Conservation (phyloP, 1,284 basidiomycete genomes). For the Porodaedalea pini region DNA sequence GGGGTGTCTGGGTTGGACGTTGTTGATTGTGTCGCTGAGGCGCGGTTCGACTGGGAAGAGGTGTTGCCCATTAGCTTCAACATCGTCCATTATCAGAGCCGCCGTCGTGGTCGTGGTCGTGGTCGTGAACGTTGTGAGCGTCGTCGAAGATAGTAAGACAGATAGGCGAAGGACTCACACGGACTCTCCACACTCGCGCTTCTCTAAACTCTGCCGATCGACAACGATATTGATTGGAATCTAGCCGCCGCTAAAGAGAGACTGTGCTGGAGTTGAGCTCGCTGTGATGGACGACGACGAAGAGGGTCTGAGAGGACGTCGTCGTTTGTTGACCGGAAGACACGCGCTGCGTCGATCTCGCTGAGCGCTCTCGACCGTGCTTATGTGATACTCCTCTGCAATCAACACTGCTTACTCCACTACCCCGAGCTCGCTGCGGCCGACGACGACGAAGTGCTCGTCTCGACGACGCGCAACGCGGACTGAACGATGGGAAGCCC, state of each 20-base stretch:
- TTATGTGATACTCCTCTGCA: too few relatives aligned
- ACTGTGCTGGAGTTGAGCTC: neutral
- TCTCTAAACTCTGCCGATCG: constrained; percentile 1
- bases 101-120: neutral
- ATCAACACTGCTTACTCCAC: too few relatives aligned
- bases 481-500: too few relatives aligned
- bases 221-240: neutral
- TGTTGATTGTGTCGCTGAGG: constrained; percentile 3
- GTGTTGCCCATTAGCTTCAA: constrained; percentile 21
- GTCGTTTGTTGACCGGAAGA: too few relatives aligned
- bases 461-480: too few relatives aligned
- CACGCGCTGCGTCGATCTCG: too few relatives aligned
- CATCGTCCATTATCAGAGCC: neutral
- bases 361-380: too few relatives aligned
- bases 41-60: constrained; percentile 18
- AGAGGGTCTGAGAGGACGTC: too few relatives aligned
- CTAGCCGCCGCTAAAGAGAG: neutral
- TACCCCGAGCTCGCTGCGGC: too few relatives aligned
- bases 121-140: neutral
- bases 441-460: too few relatives aligned
- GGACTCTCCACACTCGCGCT: constrained; percentile 1
- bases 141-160: neutral
- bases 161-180: constrained; percentile 4
- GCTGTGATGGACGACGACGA: neutral
- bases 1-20: constrained; percentile 4